Evolutionary conservation across 306 rosid genomes (phyloP), one percentile per base, ranked within the genome.

Genomic region (Trichosanthes cucumerina): DNA sequence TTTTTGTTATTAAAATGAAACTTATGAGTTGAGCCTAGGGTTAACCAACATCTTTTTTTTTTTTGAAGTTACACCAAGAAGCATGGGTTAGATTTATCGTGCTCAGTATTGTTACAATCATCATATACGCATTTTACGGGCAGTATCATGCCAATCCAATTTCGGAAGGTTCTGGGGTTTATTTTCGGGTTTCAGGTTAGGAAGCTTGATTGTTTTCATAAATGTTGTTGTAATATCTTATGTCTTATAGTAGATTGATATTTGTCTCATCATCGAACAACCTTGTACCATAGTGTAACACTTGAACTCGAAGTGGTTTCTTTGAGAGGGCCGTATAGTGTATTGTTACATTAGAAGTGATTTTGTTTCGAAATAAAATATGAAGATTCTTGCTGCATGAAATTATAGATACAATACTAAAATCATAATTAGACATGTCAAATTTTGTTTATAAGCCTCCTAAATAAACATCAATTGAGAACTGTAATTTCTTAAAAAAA

Each of bases 51-150:
- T 76, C 65, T 33, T 60, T 74, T 39, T 39, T 39, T 57, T 75
- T 87, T 63, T 53, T 79, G 77, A 96, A 95, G 97, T 83, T 92
- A 78, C 97, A 95, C 83, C 44, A 88, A 24, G 97, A 92, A 91
- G 97, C 97, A 63, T 90, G 97, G 99, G 82, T 91, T 80, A 88
- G 99, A 91, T 95, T 95, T 80, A 86, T 92, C 72, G 75, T 92
- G 80, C 87, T 95, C 47, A 74, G 90, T 78, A 73, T 80, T 72
- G 56, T 88, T 73, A 84, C 84, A 50, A 66, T 95, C n/a, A 92
- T 87, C 43, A 73, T 92, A 72, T 95, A 95, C 81, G 97, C 96
- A 79, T 82, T 88, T 79, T 92, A 95, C 71, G 99, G 99, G 65
- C 97, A 95, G 85, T 86, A 83, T 83, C 97, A 95, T 79, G 99